Percentiles rank a stretch among this genome's conserved stretches.
phyloP scores from a whole-genome alignment of 257 asterid genomes.

The Capsicum rhomboideum region DNA sequence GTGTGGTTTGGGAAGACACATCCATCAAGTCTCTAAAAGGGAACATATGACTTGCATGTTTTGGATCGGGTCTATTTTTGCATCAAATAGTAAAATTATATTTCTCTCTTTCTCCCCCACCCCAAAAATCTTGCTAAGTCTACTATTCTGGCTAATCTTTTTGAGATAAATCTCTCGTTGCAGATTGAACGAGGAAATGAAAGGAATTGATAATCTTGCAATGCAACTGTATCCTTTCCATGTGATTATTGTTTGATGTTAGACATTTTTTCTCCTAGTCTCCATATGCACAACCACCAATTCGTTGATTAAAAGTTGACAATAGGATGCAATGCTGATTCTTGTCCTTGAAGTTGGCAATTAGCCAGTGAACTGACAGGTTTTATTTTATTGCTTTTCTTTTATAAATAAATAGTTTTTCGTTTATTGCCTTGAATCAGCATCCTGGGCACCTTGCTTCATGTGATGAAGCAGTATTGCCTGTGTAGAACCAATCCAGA shows the following conservation, averaged over 20 bases:
- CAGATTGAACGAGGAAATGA: slow-evolving; percentile 95
- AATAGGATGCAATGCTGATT: neutral
- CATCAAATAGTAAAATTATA: neutral
- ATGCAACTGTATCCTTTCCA: slow-evolving; percentile 74
- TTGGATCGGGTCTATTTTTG: neutral
- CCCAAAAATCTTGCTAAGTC: neutral
- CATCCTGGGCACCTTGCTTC: neutral
- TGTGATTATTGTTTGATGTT: neutral
- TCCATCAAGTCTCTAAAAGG: neutral
- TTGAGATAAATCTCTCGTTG: slow-evolving; percentile 7
- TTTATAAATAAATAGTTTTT: neutral
- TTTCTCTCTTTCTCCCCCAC: neutral
- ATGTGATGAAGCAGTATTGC: neutral
- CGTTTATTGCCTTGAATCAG: neutral
- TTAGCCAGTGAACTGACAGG: neutral
- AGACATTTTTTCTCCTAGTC: neutral
- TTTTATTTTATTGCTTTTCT: neutral
- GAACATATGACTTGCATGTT: neutral
- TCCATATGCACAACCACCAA: neutral
- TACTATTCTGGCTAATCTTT: neutral
- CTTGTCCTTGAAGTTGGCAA: neutral
- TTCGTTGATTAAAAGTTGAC: neutral
- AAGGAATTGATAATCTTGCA: slow-evolving; percentile 70
- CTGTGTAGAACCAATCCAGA: neutral
- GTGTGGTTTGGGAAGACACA: neutral